Conservation (phyloP, 108 stramenopile species). For the Cyclotella kingstonii region DNA sequence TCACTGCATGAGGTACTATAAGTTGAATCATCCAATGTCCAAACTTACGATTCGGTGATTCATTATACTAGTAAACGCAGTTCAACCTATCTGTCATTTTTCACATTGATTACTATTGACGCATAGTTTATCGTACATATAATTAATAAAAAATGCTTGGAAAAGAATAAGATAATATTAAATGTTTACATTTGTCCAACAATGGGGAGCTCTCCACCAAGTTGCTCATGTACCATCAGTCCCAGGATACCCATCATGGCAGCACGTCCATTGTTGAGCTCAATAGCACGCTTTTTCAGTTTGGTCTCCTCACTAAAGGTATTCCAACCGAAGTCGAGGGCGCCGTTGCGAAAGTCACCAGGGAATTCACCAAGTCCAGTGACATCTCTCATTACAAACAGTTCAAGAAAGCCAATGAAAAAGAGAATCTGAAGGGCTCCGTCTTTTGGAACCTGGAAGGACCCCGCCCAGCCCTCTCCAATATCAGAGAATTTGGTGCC, state of each 20-base stretch:
- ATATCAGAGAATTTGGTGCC: slow-evolving; percentile 21
- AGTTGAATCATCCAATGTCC: no score
- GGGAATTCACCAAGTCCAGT: slow-evolving; percentile 49
- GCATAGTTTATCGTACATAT: slow-evolving; percentile 6
- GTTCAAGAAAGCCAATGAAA: slow-evolving; percentile 42
- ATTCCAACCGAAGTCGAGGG: slow-evolving; percentile 75
- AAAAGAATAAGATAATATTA: not conserved
- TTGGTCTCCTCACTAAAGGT: slow-evolving; percentile 59
- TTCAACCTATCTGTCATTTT: no score
- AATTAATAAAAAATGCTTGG: slow-evolving; percentile 6
- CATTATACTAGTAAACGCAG: no score
- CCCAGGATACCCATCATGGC: slow-evolving; percentile 88
- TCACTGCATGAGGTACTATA: no score
- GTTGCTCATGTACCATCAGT: slow-evolving; percentile 71
- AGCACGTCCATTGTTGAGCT: slow-evolving; percentile 88
- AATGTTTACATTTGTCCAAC: slow-evolving; percentile 40
- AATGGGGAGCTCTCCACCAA: slow-evolving; percentile 47
- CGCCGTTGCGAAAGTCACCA: slow-evolving; percentile 75
- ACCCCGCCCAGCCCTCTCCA: slow-evolving; percentile 25
- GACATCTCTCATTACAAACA: slow-evolving; percentile 46
- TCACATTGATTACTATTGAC: not conserved
- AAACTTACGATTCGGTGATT: no score
- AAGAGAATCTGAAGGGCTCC: slow-evolving; percentile 31
- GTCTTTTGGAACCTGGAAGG: slow-evolving; percentile 24
- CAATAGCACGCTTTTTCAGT: slow-evolving; percentile 75